phyloP scores from a whole-genome alignment of 805 yeast genomes.

The Metschnikowia lochheadii region DNA sequence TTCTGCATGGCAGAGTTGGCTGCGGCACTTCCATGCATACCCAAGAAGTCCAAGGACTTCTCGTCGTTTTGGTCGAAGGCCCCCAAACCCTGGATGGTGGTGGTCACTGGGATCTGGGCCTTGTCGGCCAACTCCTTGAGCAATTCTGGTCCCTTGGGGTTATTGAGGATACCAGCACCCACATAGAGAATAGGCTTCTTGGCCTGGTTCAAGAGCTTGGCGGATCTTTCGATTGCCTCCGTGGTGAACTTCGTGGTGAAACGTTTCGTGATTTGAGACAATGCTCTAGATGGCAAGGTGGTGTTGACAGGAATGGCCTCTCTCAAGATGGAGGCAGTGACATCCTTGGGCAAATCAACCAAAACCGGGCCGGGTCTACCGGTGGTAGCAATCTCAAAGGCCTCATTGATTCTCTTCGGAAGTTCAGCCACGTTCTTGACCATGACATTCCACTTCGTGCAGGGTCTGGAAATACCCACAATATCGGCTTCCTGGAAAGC shows the following conservation, averaged over 20 bases:
- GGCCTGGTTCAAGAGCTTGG: conserved; percentile 72
- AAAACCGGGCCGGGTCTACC: conserved; percentile 99
- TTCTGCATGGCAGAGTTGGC: conserved; percentile 93
- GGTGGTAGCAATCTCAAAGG: conserved; percentile 90
- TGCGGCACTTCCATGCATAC: conserved; percentile 96
- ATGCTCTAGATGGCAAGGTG: conserved; percentile 71
- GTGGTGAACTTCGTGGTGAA: conserved; percentile 71
- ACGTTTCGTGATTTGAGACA: conserved; percentile 63
- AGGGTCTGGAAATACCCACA: conserved; percentile 91
- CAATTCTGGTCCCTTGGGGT: conserved; percentile 72
- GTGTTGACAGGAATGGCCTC: conserved; percentile 78
- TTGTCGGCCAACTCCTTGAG: conserved; percentile 83
- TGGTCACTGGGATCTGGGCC: conserved; percentile 93
- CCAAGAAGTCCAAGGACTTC: conserved; percentile 91
- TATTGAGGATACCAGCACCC: conserved; percentile 85
- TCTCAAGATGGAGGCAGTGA: conserved; percentile 85
- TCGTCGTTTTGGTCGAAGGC: conserved; percentile 89
- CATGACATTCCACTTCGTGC: conserved; percentile 99
- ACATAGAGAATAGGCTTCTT: conserved; percentile 86
- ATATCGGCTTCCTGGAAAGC: conserved; percentile 99
- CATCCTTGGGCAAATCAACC: conserved; percentile 97
- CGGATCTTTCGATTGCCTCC: conserved; percentile 72
- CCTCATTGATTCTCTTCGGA: conserved; percentile 94
- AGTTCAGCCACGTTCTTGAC: conserved; percentile 91
- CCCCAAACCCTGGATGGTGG: conserved; percentile 91